A percentile compares a stretch with the other conserved stretches of the same genome.
Conservation (phyloP, 179 eudicot genomes). For the Pouteria campechiana region DNA sequence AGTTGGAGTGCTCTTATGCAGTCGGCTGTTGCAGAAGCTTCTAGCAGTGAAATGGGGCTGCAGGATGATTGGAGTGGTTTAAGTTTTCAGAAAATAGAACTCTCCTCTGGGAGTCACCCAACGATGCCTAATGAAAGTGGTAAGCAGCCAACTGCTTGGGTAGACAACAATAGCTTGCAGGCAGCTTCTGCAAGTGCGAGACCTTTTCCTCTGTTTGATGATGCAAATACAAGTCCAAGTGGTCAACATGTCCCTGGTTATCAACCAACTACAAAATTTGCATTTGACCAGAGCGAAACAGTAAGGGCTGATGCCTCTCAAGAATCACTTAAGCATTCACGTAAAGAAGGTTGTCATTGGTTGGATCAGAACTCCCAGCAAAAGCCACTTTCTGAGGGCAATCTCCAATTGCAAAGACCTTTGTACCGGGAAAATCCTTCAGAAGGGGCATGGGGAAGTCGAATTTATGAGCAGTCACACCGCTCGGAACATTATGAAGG, state of each 20-base stretch:
- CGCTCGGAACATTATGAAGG: too few species aligned
- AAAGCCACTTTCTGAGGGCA: constrained; percentile 13
- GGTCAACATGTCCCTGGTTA: constrained; percentile 35
- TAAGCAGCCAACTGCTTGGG: constrained; percentile 22
- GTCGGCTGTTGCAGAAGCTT: constrained; percentile 47
- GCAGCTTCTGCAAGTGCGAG: constrained; percentile 12
- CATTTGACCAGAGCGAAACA: constrained; percentile 11
- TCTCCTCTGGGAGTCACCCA: constrained; percentile 20
- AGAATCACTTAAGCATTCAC: constrained; percentile 15
- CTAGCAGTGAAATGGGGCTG: constrained; percentile 32
- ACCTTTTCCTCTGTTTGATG: constrained; percentile 11
- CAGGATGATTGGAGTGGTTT: constrained; percentile 54
- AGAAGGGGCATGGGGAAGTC: constrained; percentile 15
- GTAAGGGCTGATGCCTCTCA: constrained; percentile 14
- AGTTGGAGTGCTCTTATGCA: constrained; percentile 62
- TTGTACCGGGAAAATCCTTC: too few species aligned
- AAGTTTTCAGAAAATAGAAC: constrained; percentile 33
- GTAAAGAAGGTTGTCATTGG: constrained; percentile 7
- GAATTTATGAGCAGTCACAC: constrained; percentile 8
- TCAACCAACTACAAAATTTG: constrained; percentile 8
- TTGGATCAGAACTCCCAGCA: constrained; percentile 11
- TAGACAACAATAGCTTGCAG: constrained; percentile 15
- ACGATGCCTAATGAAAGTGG: constrained; percentile 13
- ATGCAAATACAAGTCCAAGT: constrained; percentile 8
- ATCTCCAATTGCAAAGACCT: constrained; percentile 11